Conservation (phyloP, 306 rosid genomes). For the Gillenia trifoliata region DNA sequence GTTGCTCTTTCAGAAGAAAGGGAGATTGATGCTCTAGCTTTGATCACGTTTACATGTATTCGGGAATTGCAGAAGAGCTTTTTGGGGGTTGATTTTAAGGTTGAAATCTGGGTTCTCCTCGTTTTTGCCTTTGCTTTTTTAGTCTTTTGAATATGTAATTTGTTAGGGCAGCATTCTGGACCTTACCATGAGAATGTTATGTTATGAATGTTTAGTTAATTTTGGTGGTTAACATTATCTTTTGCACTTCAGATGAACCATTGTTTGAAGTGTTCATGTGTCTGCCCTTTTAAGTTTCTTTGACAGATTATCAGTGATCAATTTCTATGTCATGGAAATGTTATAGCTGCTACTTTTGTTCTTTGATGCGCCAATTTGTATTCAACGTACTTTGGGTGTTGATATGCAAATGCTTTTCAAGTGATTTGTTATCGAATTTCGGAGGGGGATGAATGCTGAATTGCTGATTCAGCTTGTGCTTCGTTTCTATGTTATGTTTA, state of each 20-base stretch:
- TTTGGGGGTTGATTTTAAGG: background rate
- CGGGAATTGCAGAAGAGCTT: background rate
- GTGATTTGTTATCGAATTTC: background rate
- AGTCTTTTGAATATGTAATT: background rate
- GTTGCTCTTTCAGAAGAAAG: slow-evolving; percentile 45
- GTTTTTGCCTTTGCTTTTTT: background rate
- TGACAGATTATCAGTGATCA: background rate
- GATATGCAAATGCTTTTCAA: background rate
- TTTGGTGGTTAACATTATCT: background rate
- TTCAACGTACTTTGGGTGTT: background rate
- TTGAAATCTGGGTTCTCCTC: background rate
- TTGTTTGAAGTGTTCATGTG: background rate
- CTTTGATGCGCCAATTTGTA: background rate
- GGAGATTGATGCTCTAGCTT: slow-evolving; percentile 19
- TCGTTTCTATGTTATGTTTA: background rate
- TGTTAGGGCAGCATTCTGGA: background rate
- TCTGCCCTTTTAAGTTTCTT: background rate
- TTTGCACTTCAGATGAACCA: background rate
- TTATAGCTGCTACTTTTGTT: background rate
- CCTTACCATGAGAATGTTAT: background rate
- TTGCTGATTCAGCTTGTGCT: too few species aligned
- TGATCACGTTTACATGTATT: background rate
- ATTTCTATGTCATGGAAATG: background rate
- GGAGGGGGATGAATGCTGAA: background rate
- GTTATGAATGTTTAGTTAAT: background rate